phyloP scores from a whole-genome alignment of 169 alveolate genomes.

The Neospora caninum region DNA sequence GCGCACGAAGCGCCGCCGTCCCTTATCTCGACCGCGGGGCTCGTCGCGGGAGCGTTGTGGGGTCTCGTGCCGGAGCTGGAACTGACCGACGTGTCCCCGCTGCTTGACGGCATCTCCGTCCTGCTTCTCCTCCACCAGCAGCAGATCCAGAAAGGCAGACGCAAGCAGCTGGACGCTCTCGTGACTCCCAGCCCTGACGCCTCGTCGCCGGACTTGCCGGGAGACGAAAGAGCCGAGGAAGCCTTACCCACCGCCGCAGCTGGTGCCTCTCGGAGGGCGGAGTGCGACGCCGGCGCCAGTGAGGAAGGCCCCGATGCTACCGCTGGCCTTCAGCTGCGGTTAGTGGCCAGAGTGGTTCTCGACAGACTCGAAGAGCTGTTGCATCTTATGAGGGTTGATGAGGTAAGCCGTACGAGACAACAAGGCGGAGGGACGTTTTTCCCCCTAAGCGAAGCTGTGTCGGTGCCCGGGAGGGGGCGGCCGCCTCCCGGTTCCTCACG shows the following conservation, averaged over 20 bases:
- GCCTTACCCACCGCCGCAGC: not conserved
- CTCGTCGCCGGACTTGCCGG: not conserved
- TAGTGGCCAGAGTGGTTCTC: not conserved
- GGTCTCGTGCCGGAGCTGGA: constrained; percentile 9
- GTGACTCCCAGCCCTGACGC: not conserved
- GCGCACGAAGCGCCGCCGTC: not conserved
- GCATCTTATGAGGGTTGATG: not conserved
- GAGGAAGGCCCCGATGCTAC: not conserved
- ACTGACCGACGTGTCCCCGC: not conserved
- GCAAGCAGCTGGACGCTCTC: not conserved
- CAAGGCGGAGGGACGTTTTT: not conserved
- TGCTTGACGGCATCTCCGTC: not conserved
- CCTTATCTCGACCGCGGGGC: constrained; percentile 8
- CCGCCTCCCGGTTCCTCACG: too few relatives aligned
- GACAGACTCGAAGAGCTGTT: constrained; percentile 26
- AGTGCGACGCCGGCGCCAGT: not conserved
- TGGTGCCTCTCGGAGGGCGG: not conserved
- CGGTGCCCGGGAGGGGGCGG: too few relatives aligned
- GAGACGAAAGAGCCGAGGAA: not conserved
- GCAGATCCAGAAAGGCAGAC: not conserved
- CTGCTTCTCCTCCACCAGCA: constrained; percentile 26
- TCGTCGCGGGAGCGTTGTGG: constrained; percentile 17
- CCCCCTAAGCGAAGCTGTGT: too few relatives aligned
- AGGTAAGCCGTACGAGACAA: not conserved
- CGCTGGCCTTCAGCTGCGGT: constrained; percentile 30